Conservation (phyloP, 2,329 filamentous ascomycete genomes). For the Cercospora sp. region DNA sequence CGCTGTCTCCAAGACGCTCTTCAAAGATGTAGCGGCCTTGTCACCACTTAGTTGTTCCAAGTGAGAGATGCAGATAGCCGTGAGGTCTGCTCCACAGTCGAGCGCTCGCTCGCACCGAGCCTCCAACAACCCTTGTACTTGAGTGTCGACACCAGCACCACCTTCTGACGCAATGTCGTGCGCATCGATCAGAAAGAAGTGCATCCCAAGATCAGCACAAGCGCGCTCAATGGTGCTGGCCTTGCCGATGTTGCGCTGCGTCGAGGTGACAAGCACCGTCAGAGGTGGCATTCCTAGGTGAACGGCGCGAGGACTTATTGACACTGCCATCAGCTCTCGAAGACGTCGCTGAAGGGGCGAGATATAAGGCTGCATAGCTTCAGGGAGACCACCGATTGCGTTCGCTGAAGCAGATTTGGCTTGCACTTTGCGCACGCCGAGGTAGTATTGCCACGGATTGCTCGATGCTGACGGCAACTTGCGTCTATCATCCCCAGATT, state of each 20-base stretch:
- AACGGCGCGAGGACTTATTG: constrained; percentile 82
- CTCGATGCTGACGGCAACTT: constrained; percentile 73
- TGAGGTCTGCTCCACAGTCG: constrained; percentile 80
- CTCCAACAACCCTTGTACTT: constrained; percentile 87
- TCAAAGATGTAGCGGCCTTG: constrained; percentile 80
- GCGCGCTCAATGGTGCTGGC: constrained; percentile 73
- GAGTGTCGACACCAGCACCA: constrained; percentile 82
- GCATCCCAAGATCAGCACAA: constrained; percentile 84
- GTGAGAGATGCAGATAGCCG: constrained; percentile 81
- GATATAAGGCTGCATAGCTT: constrained; percentile 46
- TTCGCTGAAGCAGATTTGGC: constrained; percentile 47
- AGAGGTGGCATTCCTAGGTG: constrained; percentile 85
- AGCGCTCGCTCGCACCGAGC: constrained; percentile 85
- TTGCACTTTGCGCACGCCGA: constrained; percentile 71
- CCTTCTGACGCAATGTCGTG: constrained; percentile 95
- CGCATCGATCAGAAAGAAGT: constrained; percentile 84
- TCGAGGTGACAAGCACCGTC: constrained; percentile 84
- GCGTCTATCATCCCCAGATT: constrained; percentile 82
- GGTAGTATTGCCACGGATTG: constrained; percentile 86
- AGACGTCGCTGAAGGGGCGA: constrained; percentile 61
- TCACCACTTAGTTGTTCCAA: constrained; percentile 90
- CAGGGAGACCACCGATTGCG: constrained; percentile 32
- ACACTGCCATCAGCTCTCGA: constrained; percentile 80
- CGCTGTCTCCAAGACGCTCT: constrained; percentile 76
- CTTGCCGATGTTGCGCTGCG: constrained; percentile 91